A percentile compares a stretch with the other conserved stretches of the same genome.
Conservation (phyloP, 1,284 basidiomycete species). For the Papiliotrema laurentii region DNA sequence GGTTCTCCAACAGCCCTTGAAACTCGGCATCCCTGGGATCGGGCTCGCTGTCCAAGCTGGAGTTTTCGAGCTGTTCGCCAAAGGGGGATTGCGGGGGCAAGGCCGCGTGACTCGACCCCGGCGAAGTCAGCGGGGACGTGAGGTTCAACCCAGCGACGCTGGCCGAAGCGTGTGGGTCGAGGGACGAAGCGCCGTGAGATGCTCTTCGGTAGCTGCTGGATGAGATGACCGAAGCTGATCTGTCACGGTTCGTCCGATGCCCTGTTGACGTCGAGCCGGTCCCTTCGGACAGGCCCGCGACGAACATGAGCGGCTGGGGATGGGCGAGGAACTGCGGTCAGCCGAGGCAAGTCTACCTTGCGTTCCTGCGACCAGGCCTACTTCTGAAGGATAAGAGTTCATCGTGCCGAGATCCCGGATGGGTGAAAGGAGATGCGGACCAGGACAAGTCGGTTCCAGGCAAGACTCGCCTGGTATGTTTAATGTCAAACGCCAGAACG, state of each 20-base stretch:
- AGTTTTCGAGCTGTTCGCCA: not conserved
- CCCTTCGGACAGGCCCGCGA: constrained; percentile 66
- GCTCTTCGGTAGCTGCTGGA: constrained; percentile 6
- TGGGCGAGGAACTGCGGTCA: constrained; percentile 60
- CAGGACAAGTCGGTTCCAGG: no score
- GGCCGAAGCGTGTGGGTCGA: constrained; percentile 11
- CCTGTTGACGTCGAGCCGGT: constrained; percentile 14
- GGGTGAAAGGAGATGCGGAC: no score
- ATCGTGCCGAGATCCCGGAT: no score
- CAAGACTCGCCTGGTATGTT: not conserved
- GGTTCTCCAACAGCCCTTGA: constrained; percentile 57
- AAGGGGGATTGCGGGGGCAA: constrained; percentile 2
- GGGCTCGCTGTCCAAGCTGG: constrained; percentile 54
- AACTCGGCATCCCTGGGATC: constrained; percentile 36
- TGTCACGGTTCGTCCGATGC: constrained; percentile 6
- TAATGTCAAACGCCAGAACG: not conserved
- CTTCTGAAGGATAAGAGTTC: constrained; percentile 84
- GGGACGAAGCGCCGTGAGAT: constrained; percentile 1
- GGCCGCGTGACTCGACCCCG: not conserved
- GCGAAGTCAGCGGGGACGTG: constrained; percentile 2
- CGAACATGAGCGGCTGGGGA: constrained; percentile 85
- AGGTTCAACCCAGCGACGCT: not conserved
- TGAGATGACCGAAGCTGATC: constrained; percentile 12
- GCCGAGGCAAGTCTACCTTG: constrained; percentile 2
- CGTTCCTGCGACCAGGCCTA: constrained; percentile 37